Evolutionary conservation across 805 yeast species (phyloP), one percentile per base, ranked within the genome.

Genomic region (Barnettozyma siamensis): DNA sequence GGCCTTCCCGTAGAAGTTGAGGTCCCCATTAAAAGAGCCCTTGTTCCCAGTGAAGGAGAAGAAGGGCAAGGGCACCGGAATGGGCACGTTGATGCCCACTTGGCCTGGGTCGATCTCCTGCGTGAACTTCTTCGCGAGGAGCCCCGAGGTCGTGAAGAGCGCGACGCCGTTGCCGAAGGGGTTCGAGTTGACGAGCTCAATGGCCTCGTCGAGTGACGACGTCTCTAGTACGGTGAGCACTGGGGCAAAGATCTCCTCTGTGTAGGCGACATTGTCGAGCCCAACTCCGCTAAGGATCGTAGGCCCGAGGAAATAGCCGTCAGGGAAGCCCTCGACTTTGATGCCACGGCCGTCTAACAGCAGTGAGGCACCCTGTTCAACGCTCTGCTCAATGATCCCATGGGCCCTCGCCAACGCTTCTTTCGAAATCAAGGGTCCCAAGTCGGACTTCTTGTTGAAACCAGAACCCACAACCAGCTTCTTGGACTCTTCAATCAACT

Each of bases 41-140:
- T 80, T 80, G 61, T 76, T 76, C 21, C 89, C 89, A 11, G 89
- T 83, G 67, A 82, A 82, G 4, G 86, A 78, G 63, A 82, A 82
- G 85, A 83, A 79, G 45, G 89, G 88, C 59, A 83, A 66, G 37
- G 89, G 89, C 16, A 82, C 89, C 5, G 89, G 89, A 46, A 82
- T 83, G 13, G 89, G 88, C 29, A 82, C 87, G 54, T 82, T 82
- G 51, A 82, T 70, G 42, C 89, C 89, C 38, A 82, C 84, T 63
- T 82, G 88, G 26, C 89, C 89, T 42, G 81, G 78, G 44, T 80
- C 83, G 47, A 81, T 75, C 49, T 76, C 71, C 63, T 72, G 76
- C 59, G 74, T 80, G 68, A 83, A 82, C 58, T 76, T 76, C 61
- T 80, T 82, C 4, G 85, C 83, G n/a, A 75, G 67, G 18, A 83